Evolutionary conservation across 1,284 basidiomycete species (phyloP).

Genomic region (Caloboletus inedulis): DNA sequence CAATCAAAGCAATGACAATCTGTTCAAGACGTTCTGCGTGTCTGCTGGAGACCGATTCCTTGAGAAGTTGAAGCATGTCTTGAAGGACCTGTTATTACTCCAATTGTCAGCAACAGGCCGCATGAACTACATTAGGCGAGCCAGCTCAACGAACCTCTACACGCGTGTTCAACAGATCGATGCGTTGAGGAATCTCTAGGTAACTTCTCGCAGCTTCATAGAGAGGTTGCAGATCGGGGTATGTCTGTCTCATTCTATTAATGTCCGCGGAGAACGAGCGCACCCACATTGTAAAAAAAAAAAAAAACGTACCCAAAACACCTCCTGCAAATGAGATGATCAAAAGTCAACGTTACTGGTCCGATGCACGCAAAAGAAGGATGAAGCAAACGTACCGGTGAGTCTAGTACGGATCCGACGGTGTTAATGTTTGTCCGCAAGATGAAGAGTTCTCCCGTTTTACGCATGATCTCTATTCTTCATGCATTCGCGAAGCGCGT

Average conservation of each 20-base stretch:
- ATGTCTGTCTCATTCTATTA: slow-evolving; percentile 50
- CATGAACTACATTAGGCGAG: slow-evolving; percentile 1
- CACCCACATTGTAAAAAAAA: neutral
- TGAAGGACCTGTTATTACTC: slow-evolving; percentile 69
- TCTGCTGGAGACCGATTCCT: slow-evolving; percentile 89
- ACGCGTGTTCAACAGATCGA: slow-evolving; percentile 89
- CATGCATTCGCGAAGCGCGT: slow-evolving; percentile 16
- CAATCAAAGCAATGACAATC: slow-evolving; percentile 92
- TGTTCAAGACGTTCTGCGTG: slow-evolving; percentile 94
- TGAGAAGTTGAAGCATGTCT: slow-evolving; percentile 94
- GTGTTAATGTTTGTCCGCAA: slow-evolving; percentile 94
- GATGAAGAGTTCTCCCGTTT: slow-evolving; percentile 94
- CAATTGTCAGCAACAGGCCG: slow-evolving; percentile 6
- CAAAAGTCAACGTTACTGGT: neutral
- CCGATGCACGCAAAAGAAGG: neutral
- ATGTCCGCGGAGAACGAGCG: slow-evolving; percentile 12
- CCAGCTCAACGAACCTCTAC: slow-evolving; percentile 64
- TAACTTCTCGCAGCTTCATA: slow-evolving; percentile 93
- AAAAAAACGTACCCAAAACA: slow-evolving; percentile 75
- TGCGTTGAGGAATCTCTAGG: slow-evolving; percentile 91
- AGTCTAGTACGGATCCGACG: slow-evolving; percentile 93
- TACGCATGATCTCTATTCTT: slow-evolving; percentile 88
- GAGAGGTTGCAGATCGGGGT: slow-evolving; percentile 91
- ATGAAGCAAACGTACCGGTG: slow-evolving; percentile 61
- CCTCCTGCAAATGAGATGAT: slow-evolving; percentile 54